Base-by-base conservation (phyloP, 805 yeast genomes). In the Lipomyces yamanashiensis region DNA sequence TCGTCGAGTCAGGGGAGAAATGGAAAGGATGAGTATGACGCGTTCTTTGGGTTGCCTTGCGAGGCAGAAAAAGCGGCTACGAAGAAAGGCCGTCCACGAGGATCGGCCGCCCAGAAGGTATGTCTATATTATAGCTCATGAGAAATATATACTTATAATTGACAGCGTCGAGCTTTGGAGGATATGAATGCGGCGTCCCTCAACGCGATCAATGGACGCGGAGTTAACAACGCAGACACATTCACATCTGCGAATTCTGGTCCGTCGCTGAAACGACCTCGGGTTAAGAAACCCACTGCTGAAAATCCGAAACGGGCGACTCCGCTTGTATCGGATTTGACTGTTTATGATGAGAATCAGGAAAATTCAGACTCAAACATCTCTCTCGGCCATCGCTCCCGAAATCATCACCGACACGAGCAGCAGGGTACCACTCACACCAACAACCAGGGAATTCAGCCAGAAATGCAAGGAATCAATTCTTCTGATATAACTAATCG, bases 1-100 rank as follows among this genome's bases (percentile, higher is more conserved):
- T n/a, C 34, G 3, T 15, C 37, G 2, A n/a, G n/a, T 9, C 19
- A 19, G 13, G 47, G 17, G 40, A 15, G 37, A 15, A 34, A 10
- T 33, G 52, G 40, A 17, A 44, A 49, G 12, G 61, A 48, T 49
- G 58, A 58, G 8, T 61, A 58, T 47, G 67, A 62, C 36, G 63
- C 63, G 21, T 63, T 60, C 23, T 60, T 63, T 19, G 65, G 59
- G 6, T 19, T 59, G 33, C 61, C 61, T 13, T 49, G 28, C 36
- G 40, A 49, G 13, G 53, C 43, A 2, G 43, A 43, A 40, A 37
- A 28, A 21, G 48, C 33, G n/a, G 59, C 47, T 13, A 40, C 50
- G 21, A 58, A 54, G 54, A 53, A 47, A 44, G 50, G 51, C 12
- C 58, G 59, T 17, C 57, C 62, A 17, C 51, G 39, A 41, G 61